These are phyloP conservation scores for Huntiella savannae DNA, from an alignment of 2,329 filamentous ascomycete species.

Conservation along the genomic window DNA sequence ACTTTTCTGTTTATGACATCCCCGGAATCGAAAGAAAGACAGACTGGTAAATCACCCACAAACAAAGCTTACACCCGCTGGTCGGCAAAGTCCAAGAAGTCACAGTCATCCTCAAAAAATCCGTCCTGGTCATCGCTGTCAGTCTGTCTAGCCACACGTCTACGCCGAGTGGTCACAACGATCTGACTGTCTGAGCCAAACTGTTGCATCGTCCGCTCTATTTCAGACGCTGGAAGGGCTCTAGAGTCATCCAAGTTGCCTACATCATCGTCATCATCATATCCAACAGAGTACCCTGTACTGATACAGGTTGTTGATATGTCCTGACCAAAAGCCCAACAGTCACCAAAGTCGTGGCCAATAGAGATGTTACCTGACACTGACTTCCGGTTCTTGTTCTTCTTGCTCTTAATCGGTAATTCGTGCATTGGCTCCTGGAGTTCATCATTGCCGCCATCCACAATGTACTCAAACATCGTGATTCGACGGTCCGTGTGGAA, in stretches of 20 bases:
- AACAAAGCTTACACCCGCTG: constrained; percentile 23
- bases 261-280: constrained; percentile 31
- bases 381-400: constrained; percentile 16
- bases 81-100: constrained; percentile 74
- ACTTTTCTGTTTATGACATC: not conserved
- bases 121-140: constrained; percentile 41
- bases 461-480: constrained; percentile 49
- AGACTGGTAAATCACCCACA: not conserved
- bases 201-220: constrained; percentile 42
- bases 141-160: constrained; percentile 27
- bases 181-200: constrained; percentile 53
- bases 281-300: constrained; percentile 25
- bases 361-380: constrained; percentile 5
- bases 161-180: constrained; percentile 58
- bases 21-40: not conserved
- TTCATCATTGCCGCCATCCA: constrained; percentile 22
- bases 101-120: constrained; percentile 85
- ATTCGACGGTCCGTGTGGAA: constrained; percentile 86
- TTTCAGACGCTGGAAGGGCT: constrained; percentile 41
- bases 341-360: not conserved
- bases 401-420: constrained; percentile 20
- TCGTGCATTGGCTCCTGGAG: constrained; percentile 22
- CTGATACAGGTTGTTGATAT: constrained; percentile 33
- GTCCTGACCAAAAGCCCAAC: constrained; percentile 42
- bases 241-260: constrained; percentile 30